Evolutionary conservation across 2,329 filamentous ascomycete genomes (phyloP), one percentile per base, ranked within the genome.

Genomic region (Epichloe brachyelytri): DNA sequence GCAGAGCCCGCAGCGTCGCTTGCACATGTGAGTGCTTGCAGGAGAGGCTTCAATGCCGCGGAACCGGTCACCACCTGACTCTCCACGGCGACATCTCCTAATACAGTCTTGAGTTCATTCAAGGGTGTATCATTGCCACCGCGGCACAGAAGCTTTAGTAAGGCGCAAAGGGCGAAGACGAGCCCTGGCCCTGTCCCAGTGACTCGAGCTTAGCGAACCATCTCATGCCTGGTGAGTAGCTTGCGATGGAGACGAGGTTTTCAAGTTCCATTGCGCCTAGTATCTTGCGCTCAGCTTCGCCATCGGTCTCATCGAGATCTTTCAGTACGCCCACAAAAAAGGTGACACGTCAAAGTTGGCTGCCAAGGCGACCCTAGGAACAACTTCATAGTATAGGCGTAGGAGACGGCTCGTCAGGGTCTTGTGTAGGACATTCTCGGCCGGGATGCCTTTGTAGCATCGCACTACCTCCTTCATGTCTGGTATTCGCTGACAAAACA

Each of bases 311-410:
- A 43, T 85, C 79, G 10, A 88, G 66, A 34, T 75, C 74, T 51
- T 77, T 73, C 44, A 97, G 70, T 1, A 83, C 77, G 53, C 81
- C 78, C 7, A 84, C 81, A 15, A 98, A 74, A 85, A 76, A 0
- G 85, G 71, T 0, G 91, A 93, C 4, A 95, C 84, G 61, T 97
- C 93, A 60, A 96, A 93, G 57, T 86, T 93, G 58, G 89, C 85
- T 56, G 85, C 83, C 14, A 94, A 73, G 1, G 89, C 88, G 22
- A 87, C 73, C 53, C 87, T 82, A 2, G 93, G 90, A 8, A 88
- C 76, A 3, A 86, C 75, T 62, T 90, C 82, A 63, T 94, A 94
- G 68, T 94, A 97, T n/a, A 90, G 75, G 15, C 82, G 77, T 39
- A 98, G 68, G 19, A 96, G 70, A 57, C 86, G 83, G 53, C 85